Evolutionary conservation across 1,139 yeast species (phyloP).

Genomic region (Sugiyamaella neomexicana): DNA sequence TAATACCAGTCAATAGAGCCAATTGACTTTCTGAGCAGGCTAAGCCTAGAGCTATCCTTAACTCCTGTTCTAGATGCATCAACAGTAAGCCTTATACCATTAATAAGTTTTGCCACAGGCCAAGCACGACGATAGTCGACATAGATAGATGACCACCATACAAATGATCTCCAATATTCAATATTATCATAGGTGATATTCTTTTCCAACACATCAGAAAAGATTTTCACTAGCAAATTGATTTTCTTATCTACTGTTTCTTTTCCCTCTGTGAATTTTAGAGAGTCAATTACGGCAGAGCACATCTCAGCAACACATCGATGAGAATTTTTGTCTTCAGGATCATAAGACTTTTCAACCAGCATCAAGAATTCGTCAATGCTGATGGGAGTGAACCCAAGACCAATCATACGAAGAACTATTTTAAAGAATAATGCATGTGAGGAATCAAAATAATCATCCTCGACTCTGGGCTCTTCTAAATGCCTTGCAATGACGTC

Average conservation of each 20-base stretch:
- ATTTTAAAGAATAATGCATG: slow-evolving; percentile 32
- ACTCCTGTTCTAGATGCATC: slow-evolving; percentile 71
- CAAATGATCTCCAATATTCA: slow-evolving; percentile 73
- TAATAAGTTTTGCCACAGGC: slow-evolving; percentile 50
- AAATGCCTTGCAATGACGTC: slow-evolving; percentile 50
- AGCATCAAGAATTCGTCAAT: slow-evolving; percentile 30
- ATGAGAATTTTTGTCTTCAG: slow-evolving; percentile 42
- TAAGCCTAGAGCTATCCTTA: slow-evolving; percentile 62
- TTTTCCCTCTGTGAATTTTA: slow-evolving; percentile 26
- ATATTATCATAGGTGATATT: slow-evolving; percentile 77
- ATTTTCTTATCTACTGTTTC: slow-evolving; percentile 33
- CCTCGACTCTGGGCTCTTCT: slow-evolving; percentile 41
- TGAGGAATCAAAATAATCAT: slow-evolving; percentile 38
- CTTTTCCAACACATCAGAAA: slow-evolving; percentile 53
- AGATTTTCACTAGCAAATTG: slow-evolving; percentile 52
- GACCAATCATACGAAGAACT: slow-evolving; percentile 32
- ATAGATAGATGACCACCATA: slow-evolving; percentile 47
- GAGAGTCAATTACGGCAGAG: slow-evolving; percentile 38
- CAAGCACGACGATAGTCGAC: slow-evolving; percentile 62
- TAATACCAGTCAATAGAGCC: slow-evolving; percentile 60
- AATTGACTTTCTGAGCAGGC: slow-evolving; percentile 56
- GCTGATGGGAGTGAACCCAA: slow-evolving; percentile 25
- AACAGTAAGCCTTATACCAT: slow-evolving; percentile 50
- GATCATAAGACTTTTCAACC: slow-evolving; percentile 28
- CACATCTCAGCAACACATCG: slow-evolving; percentile 43